Conservation (phyloP, 1,284 basidiomycete genomes). For the Ceratobasidium sp. region DNA sequence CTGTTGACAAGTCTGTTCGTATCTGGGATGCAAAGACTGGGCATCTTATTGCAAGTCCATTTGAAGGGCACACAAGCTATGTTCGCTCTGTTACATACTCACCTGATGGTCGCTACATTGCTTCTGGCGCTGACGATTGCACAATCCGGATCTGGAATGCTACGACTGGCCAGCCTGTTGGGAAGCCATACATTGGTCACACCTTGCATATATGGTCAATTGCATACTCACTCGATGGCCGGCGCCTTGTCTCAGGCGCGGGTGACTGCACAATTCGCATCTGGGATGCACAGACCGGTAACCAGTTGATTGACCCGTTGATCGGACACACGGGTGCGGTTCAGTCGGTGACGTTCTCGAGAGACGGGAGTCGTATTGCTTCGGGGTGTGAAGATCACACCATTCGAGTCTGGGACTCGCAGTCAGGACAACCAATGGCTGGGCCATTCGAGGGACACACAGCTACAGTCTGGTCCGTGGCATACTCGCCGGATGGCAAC, state of each 20-base stretch:
- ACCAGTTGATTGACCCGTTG: too few species aligned
- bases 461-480: too few species aligned
- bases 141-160: slow-evolving; percentile 35
- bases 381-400: too few species aligned
- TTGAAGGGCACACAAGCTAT: background rate
- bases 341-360: too few species aligned
- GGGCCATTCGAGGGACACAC: too few species aligned
- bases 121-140: slow-evolving; percentile 16
- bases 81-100: slow-evolving; percentile 32
- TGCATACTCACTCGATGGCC: slow-evolving; percentile 20
- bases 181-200: background rate
- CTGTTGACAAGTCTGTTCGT: background rate
- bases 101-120: slow-evolving; percentile 13
- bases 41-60: background rate
- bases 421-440: too few species aligned
- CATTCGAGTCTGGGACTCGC: too few species aligned
- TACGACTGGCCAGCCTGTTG: background rate
- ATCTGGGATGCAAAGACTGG: background rate
- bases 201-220: background rate
- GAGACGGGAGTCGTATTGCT: too few species aligned
- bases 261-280: slow-evolving; percentile 5
- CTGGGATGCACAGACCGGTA: slow-evolving; percentile 20
- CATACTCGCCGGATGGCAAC: too few species aligned
- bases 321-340: too few species aligned
- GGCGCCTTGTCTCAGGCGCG: slow-evolving; percentile 18